Evolutionary conservation across 2,329 filamentous ascomycete species (phyloP).

Genomic region (Cercospora zeina): DNA sequence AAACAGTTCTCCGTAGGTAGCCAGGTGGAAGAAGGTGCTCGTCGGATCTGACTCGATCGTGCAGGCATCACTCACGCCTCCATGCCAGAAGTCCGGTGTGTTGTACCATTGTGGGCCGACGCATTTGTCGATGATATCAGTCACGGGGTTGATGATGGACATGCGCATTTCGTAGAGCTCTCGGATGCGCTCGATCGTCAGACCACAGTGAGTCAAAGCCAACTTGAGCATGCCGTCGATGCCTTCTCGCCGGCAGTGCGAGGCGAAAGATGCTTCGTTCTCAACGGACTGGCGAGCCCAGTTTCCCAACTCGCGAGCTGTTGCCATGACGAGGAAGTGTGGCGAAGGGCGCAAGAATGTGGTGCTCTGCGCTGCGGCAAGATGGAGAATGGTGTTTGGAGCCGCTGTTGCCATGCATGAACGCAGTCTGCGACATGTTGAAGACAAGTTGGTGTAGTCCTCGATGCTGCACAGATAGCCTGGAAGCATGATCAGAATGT

Average conservation of each 20-base stretch:
- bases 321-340: conserved; percentile 41
- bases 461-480: conserved; percentile 39
- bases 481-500: conserved; percentile 29
- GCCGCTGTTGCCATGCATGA: conserved; percentile 26
- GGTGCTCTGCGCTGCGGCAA: conserved; percentile 39
- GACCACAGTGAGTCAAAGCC: conserved; percentile 33
- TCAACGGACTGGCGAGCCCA: conserved; percentile 38
- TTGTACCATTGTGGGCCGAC: conserved; percentile 38
- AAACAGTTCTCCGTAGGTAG: conserved; percentile 42
- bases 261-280: conserved; percentile 32
- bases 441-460: conserved; percentile 37
- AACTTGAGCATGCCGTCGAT: conserved; percentile 40
- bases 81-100: conserved; percentile 37
- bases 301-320: conserved; percentile 37
- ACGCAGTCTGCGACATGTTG: conserved; percentile 38
- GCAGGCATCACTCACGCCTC: conserved; percentile 38
- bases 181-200: conserved; percentile 41
- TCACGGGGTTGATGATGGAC: conserved; percentile 39
- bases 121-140: conserved; percentile 40
- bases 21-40: conserved; percentile 37
- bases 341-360: conserved; percentile 45
- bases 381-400: conserved; percentile 38
- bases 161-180: conserved; percentile 36
- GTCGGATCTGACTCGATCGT: conserved; percentile 34
- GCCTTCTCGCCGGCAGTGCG: conserved; percentile 28